phyloP scores from a whole-genome alignment of 2,329 filamentous ascomycete genomes.

The Ascochyta clinopodiicola region DNA sequence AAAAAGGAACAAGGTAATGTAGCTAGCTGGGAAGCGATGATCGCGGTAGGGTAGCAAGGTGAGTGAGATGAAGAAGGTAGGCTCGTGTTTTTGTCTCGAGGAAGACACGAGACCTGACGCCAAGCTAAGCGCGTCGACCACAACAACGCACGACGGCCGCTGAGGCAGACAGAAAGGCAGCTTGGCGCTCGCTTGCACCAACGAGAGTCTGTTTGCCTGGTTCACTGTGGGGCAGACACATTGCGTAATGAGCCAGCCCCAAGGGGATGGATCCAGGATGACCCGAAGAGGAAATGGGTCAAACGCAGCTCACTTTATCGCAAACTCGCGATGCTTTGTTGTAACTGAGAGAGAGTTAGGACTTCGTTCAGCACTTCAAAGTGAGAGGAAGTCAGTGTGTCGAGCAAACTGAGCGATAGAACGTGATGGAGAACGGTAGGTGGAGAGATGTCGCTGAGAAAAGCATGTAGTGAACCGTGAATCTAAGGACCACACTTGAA shows the following conservation, averaged over 20 bases:
- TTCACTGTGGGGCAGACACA: not conserved
- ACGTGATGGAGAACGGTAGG: too few relatives aligned
- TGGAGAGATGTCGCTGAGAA: too few relatives aligned
- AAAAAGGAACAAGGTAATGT: not conserved
- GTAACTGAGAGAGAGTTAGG: not conserved
- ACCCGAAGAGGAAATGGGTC: not conserved
- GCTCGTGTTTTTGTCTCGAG: not conserved
- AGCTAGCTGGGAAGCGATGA: too few relatives aligned
- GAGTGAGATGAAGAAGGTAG: not conserved
- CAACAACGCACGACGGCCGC: not conserved
- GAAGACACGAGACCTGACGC: conserved; percentile 6
- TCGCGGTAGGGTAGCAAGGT: not conserved
- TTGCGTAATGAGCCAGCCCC: not conserved
- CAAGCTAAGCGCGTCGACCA: conserved; percentile 1
- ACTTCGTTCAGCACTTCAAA: too few relatives aligned
- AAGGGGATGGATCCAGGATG: not conserved
- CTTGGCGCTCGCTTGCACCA: not conserved
- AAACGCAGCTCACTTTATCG: not conserved
- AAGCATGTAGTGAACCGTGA: too few relatives aligned
- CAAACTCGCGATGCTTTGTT: not conserved
- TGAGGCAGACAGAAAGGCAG: not conserved
- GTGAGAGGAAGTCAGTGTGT: too few relatives aligned
- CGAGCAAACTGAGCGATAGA: too few relatives aligned
- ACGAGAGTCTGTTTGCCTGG: not conserved
- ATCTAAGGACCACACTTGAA: too few relatives aligned